A percentile compares a stretch with the other conserved stretches of the same genome.
Conservation (phyloP, 306 rosid species). For the Benincasa hispida region DNA sequence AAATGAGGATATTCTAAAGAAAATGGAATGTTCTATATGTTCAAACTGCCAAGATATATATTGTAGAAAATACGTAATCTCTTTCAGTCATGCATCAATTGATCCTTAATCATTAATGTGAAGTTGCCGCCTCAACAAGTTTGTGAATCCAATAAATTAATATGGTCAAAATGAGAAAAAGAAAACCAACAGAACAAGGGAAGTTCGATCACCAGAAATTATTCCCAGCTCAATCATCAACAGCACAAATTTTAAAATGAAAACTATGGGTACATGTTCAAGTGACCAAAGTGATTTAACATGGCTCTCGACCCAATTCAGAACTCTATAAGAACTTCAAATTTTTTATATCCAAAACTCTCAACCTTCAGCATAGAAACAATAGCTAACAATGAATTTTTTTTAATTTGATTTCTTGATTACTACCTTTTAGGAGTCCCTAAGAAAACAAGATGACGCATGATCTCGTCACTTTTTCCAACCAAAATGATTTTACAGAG, state of each 20-base stretch:
- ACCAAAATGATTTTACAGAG: background rate
- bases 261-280: background rate
- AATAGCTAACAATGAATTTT: no score
- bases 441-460: background rate
- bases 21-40: background rate
- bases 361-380: background rate
- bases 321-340: background rate
- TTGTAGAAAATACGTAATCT: background rate
- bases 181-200: background rate
- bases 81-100: background rate
- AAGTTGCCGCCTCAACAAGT: background rate
- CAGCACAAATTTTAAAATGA: background rate
- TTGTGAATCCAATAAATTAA: background rate
- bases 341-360: background rate
- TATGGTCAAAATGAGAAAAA: background rate
- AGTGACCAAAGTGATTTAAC: background rate
- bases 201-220: background rate
- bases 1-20: background rate
- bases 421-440: background rate
- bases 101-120: background rate
- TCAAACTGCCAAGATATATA: background rate
- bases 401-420: background rate
- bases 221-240: background rate
- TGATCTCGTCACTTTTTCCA: background rate
- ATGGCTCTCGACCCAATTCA: background rate